Evolutionary conservation across 106 monocot species (phyloP), one percentile per base, ranked within the genome.

Genomic region (Iris macrosiphon): DNA sequence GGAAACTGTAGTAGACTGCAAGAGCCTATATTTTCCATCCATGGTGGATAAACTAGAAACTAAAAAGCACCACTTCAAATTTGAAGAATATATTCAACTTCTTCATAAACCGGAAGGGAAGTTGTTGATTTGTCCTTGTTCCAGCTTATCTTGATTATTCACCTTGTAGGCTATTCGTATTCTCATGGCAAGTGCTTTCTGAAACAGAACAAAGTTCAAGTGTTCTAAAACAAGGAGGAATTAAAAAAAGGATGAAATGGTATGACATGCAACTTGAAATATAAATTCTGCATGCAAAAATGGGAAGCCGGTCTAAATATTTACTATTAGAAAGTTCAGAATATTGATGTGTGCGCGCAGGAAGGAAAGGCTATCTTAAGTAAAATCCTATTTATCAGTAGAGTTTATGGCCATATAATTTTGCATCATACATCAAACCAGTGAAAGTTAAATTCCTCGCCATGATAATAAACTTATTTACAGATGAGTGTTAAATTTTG

Each of bases 131-230:
- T 89, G 94, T 50, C 94, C 94, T 76, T 89, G 89, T 52, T 95
- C 94, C 67, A 89, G 46, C 66, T 49, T 71, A 56, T 95, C 94
- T 73, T 89, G 61, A 45, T 79, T 69, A 35, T 95, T 82, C 50
- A 85, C 79, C 64, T 95, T 89, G 72, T 95, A 95, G 16, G 73
- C 71, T 41, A 95, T 65, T 55, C 94, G 45, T 56, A 95, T 60
- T n/a, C 94, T 72, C 94, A 95, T 95, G 11, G 94, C 94, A 60
- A 95, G 79, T 24, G 85, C 55, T 89, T 89, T 95, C 94, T 95
- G 65, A 31, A 44, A 63, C 41, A 37, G 20, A 38, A 31, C 14
- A 55, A 37, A 57, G 6, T 57, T 57, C 40, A 45, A 17, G 44
- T 40, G 15, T 40, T 15, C 15, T 15, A 40, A 9, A 40, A 40